Evolutionary conservation across 2,329 filamentous ascomycete genomes (phyloP), one percentile per base, ranked within the genome.

Genomic region (Hymenotorrendiella dingleyae): DNA sequence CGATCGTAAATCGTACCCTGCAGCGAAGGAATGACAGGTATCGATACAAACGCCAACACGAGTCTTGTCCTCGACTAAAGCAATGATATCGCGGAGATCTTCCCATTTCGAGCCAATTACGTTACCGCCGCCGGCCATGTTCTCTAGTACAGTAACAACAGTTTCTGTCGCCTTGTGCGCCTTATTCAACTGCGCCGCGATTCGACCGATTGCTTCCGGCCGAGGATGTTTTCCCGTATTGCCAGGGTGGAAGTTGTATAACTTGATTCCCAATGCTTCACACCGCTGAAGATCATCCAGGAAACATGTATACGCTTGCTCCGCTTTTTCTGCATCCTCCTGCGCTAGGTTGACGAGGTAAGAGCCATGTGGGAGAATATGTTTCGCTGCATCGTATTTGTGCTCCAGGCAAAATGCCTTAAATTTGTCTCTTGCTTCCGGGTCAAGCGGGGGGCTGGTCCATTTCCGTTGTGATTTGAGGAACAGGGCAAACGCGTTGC

Each of bases 161-260:
- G 72, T 74, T 29, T 71, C 74, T 0, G 86, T 94, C 44, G 83
- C 86, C 42, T 74, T 71, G 58, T 97, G 87, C 0, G 90, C 84
- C 45, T 75, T 76, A 61, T 95, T 96, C 37, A 98, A 73, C 56
- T 90, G 84, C 30, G 73, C 69, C 2, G 93, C 89, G 37, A 98
- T 86, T 28, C 93, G 80, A 11, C 67, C 71, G 44, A 94, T 82
- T 3, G 90, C 90, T 16, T 79, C 81, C 1, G 73, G 68, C 26
- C 83, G 78, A 3, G 76, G 71, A 24, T 76, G 75, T 35, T 82
- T 80, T 43, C 84, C 84, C 2, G 84, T 84, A 44, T 83, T 90
- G 16, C 93, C 93, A 0, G 93, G 93, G 61, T 98, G 93, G 68
- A 98, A 97, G 66, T 98, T 98, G 71, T 97, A 98, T n/a, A 96